Evolutionary conservation across 2,329 filamentous ascomycete genomes (phyloP), one percentile per base, ranked within the genome.

Genomic region (Botrytis galanthina): DNA sequence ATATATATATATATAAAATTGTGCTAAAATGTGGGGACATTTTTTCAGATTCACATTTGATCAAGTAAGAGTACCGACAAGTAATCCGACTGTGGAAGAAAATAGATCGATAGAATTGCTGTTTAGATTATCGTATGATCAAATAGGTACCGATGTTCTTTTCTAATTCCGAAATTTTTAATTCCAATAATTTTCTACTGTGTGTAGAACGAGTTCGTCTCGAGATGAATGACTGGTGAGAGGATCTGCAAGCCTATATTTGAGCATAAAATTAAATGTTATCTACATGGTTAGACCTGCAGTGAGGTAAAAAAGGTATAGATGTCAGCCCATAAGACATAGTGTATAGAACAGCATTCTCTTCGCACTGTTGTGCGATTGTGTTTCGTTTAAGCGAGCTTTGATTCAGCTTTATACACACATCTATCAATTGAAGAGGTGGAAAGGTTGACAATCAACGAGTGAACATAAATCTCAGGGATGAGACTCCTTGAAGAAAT

Each of bases 71-170:
- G 51, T 18, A 57, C 51, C 0, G 1, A 14, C 1, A 29, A 1
- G 12, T 3, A 18, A 4, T 18, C 2, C 16, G 6, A 29, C n/a
- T 3, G 6, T 8, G 18, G 51, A 57, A 57, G 51, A 1, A 4
- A 18, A 29, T 4, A 14, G 5, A 29, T 54, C 3, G 12, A 57
- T 57, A 1, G 18, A 9, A 57, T 57, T 57, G 14, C 8, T 4
- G 14, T 29, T 57, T 57, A 57, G 51, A 57, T n/a, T 57, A 57
- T 57, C 14, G 6, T 8, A 57, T 29, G n/a, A 29, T 29, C n/a
- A 57, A 0, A 29, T 18, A 9, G 26, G n/a, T 7, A 2, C 12
- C 12, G 5, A 2, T 7, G 16, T 3, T 3, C 26, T 0, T 54
- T n/a, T n/a, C 4, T 7, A n/a, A 54, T 54, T 54, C 12, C 26